Evolutionary conservation across 2,329 filamentous ascomycete species (phyloP), one percentile per base, ranked within the genome.

Genomic region (Dothiorella sarmentorum): DNA sequence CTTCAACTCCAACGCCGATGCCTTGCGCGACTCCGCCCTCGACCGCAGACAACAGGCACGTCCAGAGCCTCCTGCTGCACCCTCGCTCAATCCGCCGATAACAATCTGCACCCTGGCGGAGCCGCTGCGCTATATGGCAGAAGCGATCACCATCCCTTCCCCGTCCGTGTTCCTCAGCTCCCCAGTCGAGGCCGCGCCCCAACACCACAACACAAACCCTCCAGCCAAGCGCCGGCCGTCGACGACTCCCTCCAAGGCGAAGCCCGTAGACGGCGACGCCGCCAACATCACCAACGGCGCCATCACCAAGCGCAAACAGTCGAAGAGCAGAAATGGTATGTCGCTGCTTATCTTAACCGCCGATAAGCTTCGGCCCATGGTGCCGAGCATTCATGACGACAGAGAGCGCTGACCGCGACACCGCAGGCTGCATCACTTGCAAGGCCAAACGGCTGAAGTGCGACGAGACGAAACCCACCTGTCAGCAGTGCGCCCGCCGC

Each of bases 391-490:
- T 55, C 27, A 43, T 62, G 58, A 51, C 49, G 43, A 57, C 18
- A 15, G 57, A 63, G 40, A 53, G 60, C 44, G 35, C 33, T 38
- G 24, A 27, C 35, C 18, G n/a, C 35, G 6, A 11, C 15, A 15
- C 3, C 61, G 47, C 63, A 89, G 87, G 87, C 63, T 90, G 87
- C 73, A 80, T 85, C 64, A 89, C 87, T 57, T 90, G 87, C 77
- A 90, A 89, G 73, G 80, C 83, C 62, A 89, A 89, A 73, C 79
- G 87, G 60, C 75, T 90, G 56, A 90, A 89, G 73, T 90, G 87
- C 73, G 87, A 89, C 69, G 87, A 90, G 75, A 83, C 82, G 44
- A 88, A 89, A 64, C 87, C 86, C 0, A 80, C 78, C 20, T 89
- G 86, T 66, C 77, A 83, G 60, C 85, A 89, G 74, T 89, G 86